These are phyloP conservation scores for Gilbertella persicaria DNA, from an alignment of 371 early-diverging fungal species.

Conservation along the genomic window DNA sequence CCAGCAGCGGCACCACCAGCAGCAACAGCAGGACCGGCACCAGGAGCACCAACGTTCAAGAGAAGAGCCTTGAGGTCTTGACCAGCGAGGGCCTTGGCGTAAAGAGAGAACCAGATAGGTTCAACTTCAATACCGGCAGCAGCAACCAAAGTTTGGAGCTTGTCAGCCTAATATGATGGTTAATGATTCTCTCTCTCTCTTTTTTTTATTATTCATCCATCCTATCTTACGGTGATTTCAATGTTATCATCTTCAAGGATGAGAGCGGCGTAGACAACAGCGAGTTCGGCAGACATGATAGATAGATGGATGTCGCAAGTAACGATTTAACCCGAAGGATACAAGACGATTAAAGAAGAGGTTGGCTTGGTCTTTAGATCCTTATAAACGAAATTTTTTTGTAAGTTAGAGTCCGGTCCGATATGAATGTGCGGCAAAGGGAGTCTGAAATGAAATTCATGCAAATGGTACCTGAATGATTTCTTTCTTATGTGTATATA, in stretches of 20 bases:
- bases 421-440: no score
- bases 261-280: constrained; percentile 96
- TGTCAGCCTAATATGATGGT: constrained; percentile 78
- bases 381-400: no score
- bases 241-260: constrained; percentile 97
- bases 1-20: constrained; percentile 55
- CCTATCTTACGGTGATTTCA: constrained; percentile 89
- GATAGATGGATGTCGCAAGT: constrained; percentile 35
- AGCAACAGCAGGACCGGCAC: constrained; percentile 61
- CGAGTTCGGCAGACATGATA: constrained; percentile 78
- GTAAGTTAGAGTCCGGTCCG: no score
- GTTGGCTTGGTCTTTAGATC: no score
- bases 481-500: no score
- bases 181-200: neutral
- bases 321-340: constrained; percentile 44
- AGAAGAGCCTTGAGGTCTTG: constrained; percentile 90
- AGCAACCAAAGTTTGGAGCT: constrained; percentile 87
- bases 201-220: neutral
- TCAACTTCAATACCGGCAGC: constrained; percentile 94
- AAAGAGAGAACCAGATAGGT: constrained; percentile 94
- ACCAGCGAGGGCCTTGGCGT: constrained; percentile 98
- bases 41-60: constrained; percentile 85
- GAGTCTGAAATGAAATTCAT: no score
- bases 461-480: no score
- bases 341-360: constrained; percentile 37